Conservation (phyloP, 2,329 filamentous ascomycete species). For the Beauveria brongniartii region DNA sequence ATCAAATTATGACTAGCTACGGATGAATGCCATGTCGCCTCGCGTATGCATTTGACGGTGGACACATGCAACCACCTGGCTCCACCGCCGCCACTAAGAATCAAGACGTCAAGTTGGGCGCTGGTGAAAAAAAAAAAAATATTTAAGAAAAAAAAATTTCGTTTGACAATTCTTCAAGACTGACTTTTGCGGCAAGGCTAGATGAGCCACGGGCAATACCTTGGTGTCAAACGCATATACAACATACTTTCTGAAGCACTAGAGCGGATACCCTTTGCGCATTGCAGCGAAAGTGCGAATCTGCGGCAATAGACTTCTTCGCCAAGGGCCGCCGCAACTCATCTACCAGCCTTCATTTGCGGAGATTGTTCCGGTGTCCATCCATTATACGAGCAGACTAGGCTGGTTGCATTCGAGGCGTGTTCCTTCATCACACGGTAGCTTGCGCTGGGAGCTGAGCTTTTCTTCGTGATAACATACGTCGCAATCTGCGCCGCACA, state of each 20-base stretch:
- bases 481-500: not conserved
- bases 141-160: not conserved
- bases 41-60: not conserved
- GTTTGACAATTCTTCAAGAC: not conserved
- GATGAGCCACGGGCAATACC: not conserved
- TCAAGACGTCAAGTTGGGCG: not conserved
- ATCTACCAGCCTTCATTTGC: no score
- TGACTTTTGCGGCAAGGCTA: not conserved
- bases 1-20: no score
- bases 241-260: not conserved
- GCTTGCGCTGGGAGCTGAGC: not conserved
- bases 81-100: constrained; percentile 4
- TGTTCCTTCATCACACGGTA: not conserved
- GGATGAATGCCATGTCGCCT: not conserved
- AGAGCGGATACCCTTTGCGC: no score
- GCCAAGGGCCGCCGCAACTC: no score
- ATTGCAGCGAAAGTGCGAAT: no score
- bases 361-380: no score
- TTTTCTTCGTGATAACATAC: not conserved
- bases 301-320: no score
- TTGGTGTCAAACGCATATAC: not conserved
- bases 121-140: not conserved
- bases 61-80: constrained; percentile 5
- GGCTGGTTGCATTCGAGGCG: no score
- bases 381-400: no score